Base-by-base conservation (phyloP, 306 rosid genomes). In the Spatholobus suberectus region DNA sequence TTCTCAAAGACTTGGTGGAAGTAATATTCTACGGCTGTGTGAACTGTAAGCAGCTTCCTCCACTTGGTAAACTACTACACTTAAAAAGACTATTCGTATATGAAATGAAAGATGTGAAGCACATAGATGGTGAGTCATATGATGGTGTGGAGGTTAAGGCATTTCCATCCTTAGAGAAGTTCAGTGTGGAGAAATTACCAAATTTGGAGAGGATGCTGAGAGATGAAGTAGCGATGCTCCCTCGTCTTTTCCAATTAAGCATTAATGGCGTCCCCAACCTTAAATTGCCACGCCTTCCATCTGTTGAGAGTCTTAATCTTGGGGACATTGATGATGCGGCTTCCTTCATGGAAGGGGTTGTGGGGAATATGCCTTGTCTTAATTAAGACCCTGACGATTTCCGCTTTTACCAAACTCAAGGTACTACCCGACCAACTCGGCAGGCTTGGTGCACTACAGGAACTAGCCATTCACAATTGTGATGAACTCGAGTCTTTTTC, bases 31-130 rank as follows among this genome's bases (percentile, higher is more conserved):
- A 3, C 1, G 26, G 57, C 1, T 75, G 79, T 8, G 4, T 1
- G 4, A 75, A 55, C 38, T 55, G 68, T 13, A 5, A 57, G 40
- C 24, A 8, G 8, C 69, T 75, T 37, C 79, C 79, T 75, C 23
- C 69, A 23, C 54, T 75, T 37, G 79, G 79, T 23, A 75, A 57
- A 57, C 6, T 75, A 1, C 52, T 68, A 21, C 7, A 5, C 4
- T 74, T 74, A 37, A 8, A 14, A n/a, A 18, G 0, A 0, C 40
- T 52, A 18, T 12, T 0, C 3, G 14, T 75, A 52, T 21, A 9
- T 12, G 55, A n/a, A 21, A 57, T 75, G 79, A 38, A 57, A 23
- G 7, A 75, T 21, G 27, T 78, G 55, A 54, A 78, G 58, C n/a
- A 61, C 61, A 41, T 76, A 1, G 61, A 76, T n/a, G 40, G 29